These are phyloP conservation scores for Niebla homalea DNA, from an alignment of 495 filamentous ascomycete species.

Conservation along the genomic window DNA sequence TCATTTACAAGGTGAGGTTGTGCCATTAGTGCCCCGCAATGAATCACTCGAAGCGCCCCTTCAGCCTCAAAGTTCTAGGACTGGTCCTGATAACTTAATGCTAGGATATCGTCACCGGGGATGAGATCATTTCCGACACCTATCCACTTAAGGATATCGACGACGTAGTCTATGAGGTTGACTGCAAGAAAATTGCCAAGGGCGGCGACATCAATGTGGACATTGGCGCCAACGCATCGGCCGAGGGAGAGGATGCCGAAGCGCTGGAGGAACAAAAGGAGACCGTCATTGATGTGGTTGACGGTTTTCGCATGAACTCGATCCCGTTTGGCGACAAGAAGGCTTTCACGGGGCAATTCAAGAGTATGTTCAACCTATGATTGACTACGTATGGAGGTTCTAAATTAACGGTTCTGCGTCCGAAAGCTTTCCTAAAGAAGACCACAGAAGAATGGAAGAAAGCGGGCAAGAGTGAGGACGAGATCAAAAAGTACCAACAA, in stretches of 20 bases:
- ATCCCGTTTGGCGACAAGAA: slow-evolving; percentile 59
- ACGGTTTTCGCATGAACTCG: slow-evolving; percentile 78
- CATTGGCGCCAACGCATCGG: slow-evolving; percentile 92
- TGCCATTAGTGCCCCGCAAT: not conserved
- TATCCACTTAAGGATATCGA: slow-evolving; percentile 67
- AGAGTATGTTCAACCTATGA: slow-evolving; percentile 41
- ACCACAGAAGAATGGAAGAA: slow-evolving; percentile 57
- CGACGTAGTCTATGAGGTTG: slow-evolving; percentile 66
- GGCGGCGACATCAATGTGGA: slow-evolving; percentile 55
- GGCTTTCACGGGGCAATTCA: slow-evolving; percentile 62
- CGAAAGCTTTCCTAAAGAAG: slow-evolving; percentile 75
- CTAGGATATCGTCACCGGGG: slow-evolving; percentile 78
- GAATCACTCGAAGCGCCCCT: not conserved
- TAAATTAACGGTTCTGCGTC: not conserved
- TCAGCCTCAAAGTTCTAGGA: not conserved
- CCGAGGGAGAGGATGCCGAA: slow-evolving; percentile 67
- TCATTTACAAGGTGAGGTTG: slow-evolving; percentile 19
- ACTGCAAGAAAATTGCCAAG: slow-evolving; percentile 78
- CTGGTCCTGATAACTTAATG: not conserved
- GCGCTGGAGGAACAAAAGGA: slow-evolving; percentile 39
- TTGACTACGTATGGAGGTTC: not conserved
- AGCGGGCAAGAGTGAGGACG: slow-evolving; percentile 43
- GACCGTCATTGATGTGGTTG: slow-evolving; percentile 86
- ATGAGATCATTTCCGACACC: slow-evolving; percentile 94
- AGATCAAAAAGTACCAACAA: slow-evolving; percentile 64